A percentile compares a stretch with the other conserved stretches of the same genome.
Evolutionary conservation across 768 basidiomycete species (phyloP).

Genomic region (Leccinum longicurvipes): DNA sequence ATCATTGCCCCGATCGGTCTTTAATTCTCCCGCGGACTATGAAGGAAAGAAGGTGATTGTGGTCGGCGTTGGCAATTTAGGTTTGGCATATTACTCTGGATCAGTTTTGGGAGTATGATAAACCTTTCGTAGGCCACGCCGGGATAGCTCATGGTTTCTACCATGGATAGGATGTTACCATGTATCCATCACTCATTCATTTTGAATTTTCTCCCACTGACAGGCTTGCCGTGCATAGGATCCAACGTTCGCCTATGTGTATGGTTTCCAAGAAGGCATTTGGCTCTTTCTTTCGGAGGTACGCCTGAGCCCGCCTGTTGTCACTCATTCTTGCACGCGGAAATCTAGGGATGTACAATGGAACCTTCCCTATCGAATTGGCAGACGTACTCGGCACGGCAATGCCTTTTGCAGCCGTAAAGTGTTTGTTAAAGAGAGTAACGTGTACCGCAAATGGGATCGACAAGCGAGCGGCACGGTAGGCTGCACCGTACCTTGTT

Average conservation of each 20-base stretch:
- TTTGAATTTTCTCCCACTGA: slow-evolving; percentile 30
- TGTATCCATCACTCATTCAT: slow-evolving; percentile 13
- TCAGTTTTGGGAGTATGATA: neutral
- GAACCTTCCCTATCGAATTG: neutral
- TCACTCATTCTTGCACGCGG: too few species aligned
- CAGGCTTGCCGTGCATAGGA: slow-evolving; percentile 7
- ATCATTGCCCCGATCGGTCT: too few species aligned
- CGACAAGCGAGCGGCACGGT: slow-evolving; percentile 22
- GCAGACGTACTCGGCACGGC: neutral
- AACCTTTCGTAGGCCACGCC: slow-evolving; percentile 23
- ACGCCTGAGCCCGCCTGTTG: neutral
- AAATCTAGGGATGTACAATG: neutral
- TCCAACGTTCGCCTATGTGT: neutral
- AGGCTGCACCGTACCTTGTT: too few species aligned
- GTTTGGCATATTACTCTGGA: slow-evolving; percentile 20
- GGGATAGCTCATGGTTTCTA: slow-evolving; percentile 38
- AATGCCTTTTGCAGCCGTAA: neutral
- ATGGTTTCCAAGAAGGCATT: neutral
- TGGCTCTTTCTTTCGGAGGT: neutral
- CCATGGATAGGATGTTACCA: slow-evolving; percentile 28
- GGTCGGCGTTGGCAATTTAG: slow-evolving; percentile 62
- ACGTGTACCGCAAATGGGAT: slow-evolving; percentile 12
- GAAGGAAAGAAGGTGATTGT: slow-evolving; percentile 62
- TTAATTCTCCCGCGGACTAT: too few species aligned
- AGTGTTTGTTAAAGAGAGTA: neutral